These are phyloP conservation scores for Rhinocladiella similis DNA, from an alignment of 2,329 filamentous ascomycete species.

Conservation along the genomic window DNA sequence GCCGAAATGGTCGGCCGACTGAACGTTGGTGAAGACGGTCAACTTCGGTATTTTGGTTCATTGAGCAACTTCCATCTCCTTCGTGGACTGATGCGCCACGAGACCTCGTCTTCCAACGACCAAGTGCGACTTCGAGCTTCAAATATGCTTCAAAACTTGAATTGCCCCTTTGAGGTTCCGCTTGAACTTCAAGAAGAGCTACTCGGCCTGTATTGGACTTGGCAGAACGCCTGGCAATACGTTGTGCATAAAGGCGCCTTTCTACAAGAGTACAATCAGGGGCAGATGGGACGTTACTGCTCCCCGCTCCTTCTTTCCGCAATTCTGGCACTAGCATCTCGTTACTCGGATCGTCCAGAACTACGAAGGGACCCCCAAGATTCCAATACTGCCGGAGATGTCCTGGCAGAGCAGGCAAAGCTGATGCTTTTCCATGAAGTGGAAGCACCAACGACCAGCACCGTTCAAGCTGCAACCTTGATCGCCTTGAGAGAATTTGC, in stretches of 20 bases:
- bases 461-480: neutral
- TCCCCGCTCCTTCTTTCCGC: slow-evolving; percentile 4
- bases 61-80: slow-evolving; percentile 3
- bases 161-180: neutral
- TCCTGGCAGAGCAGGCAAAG: slow-evolving; percentile 5
- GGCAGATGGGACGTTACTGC: neutral
- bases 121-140: neutral
- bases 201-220: slow-evolving; percentile 5
- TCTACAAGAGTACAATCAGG: neutral
- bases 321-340: neutral
- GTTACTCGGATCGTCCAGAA: slow-evolving; percentile 2
- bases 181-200: slow-evolving; percentile 3
- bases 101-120: neutral
- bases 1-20: neutral
- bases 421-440: neutral
- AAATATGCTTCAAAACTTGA: neutral
- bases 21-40: slow-evolving; percentile 1
- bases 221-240: slow-evolving; percentile 17
- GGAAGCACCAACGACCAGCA: slow-evolving; percentile 4
- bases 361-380: neutral
- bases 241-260: neutral
- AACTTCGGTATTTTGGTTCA: slow-evolving; percentile 8
- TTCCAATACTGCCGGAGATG: slow-evolving; percentile 10
- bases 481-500: neutral
- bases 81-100: neutral